Evolutionary conservation across 768 basidiomycete genomes (phyloP).

Genomic region (Naganishia kalamii): DNA sequence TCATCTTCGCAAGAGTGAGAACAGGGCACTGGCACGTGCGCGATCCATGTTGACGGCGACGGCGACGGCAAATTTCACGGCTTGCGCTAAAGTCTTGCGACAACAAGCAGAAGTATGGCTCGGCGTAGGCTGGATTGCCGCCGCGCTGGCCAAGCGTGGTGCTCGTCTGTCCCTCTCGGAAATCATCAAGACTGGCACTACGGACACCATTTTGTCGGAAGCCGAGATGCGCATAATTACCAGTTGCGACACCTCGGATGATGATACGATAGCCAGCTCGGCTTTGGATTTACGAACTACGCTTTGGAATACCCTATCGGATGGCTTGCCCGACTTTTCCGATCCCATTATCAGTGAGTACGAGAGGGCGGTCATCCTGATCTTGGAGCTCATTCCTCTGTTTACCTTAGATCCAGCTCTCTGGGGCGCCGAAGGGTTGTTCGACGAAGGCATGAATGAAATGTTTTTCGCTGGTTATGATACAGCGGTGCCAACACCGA

Average conservation of each 20-base stretch:
- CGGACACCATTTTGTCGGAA: constrained; percentile 16
- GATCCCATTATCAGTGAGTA: constrained; percentile 10
- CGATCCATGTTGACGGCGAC: constrained; percentile 7
- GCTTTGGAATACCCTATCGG: constrained; percentile 4
- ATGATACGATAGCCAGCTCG: neutral
- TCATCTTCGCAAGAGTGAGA: constrained; percentile 5
- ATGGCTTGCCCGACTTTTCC: neutral
- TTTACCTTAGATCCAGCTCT: constrained; percentile 1
- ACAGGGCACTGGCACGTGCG: constrained; percentile 1
- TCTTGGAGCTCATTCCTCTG: neutral
- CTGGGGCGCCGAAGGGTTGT: constrained; percentile 12
- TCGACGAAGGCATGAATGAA: constrained; percentile 15
- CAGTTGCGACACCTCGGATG: constrained; percentile 5
- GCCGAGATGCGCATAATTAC: constrained; percentile 17
- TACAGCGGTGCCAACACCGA: constrained; percentile 8
- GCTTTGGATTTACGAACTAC: constrained; percentile 6
- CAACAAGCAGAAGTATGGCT: constrained; percentile 17
- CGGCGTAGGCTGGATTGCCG: constrained; percentile 14
- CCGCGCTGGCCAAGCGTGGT: constrained; percentile 3
- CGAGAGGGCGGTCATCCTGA: neutral
- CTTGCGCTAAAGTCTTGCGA: constrained; percentile 11
- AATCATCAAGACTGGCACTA: constrained; percentile 13
- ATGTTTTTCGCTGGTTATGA: constrained; percentile 16
- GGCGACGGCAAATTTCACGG: constrained; percentile 6
- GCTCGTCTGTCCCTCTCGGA: neutral